phyloP scores from a whole-genome alignment of 306 rosid genomes.

The Psophocarpus tetragonolobus region DNA sequence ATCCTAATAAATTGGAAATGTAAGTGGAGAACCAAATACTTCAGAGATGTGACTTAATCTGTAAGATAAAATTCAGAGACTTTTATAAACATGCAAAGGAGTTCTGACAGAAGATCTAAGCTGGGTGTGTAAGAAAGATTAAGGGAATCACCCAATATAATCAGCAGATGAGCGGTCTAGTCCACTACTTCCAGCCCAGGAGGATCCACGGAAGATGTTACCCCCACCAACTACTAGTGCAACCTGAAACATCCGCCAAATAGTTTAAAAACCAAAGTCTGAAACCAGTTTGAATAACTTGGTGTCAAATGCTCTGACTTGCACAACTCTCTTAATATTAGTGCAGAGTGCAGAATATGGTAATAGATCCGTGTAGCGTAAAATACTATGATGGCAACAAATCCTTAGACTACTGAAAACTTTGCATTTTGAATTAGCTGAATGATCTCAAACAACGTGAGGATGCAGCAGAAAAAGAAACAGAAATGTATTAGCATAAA shows the following conservation, averaged over 20 bases:
- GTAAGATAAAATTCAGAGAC: background rate
- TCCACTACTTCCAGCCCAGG: conserved; percentile 90
- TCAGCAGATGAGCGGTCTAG: conserved; percentile 98
- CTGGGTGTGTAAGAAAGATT: conserved; percentile 5
- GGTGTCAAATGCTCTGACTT: conserved; percentile 26
- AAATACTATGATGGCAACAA: no score
- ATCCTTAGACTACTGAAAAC: background rate
- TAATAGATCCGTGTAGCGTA: background rate
- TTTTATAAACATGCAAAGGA: background rate
- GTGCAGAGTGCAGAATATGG: background rate
- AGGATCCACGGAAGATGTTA: conserved; percentile 91
- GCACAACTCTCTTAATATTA: conserved; percentile 13
- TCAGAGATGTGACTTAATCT: background rate
- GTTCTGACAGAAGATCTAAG: conserved; percentile 24
- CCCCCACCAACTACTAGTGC: conserved; percentile 98
- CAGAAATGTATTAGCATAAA: background rate
- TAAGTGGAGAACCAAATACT: background rate
- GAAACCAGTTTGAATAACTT: background rate
- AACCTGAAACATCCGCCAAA: conserved; percentile 66
- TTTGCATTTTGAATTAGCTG: conserved; percentile 6
- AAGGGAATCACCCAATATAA: conserved; percentile 77
- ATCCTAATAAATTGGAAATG: conserved; percentile 1
- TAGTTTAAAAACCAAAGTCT: conserved; percentile 25
- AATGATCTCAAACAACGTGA: conserved; percentile 7
- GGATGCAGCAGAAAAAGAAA: background rate